A percentile compares a stretch with the other conserved stretches of the same genome.
These are phyloP conservation scores for Pterocarpus macrocarpus DNA, from an alignment of 306 rosid genomes.

Conservation along the genomic window DNA sequence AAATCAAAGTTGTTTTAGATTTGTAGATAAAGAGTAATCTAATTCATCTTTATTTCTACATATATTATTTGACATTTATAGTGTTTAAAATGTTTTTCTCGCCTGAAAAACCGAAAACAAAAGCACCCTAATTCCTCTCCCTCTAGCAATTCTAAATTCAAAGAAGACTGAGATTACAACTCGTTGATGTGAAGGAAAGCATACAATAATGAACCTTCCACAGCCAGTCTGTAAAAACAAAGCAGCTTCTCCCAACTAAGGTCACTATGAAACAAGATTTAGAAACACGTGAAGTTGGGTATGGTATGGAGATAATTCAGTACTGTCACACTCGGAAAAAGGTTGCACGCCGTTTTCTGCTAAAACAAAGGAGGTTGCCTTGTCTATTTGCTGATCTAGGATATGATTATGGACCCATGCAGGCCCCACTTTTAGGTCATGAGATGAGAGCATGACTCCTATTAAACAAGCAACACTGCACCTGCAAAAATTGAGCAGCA, in stretches of 20 bases:
- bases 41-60: too few relatives aligned
- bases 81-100: too few relatives aligned
- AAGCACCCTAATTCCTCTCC: not conserved
- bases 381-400: conserved; percentile 52
- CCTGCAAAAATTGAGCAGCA: conserved; percentile 42
- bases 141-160: not conserved
- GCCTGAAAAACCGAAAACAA: too few relatives aligned
- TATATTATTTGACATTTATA: too few relatives aligned
- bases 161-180: not conserved
- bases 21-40: too few relatives aligned
- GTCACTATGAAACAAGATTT: not conserved
- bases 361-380: conserved; percentile 50
- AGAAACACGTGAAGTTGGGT: conserved; percentile 30
- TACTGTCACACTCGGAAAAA: conserved; percentile 46
- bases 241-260: not conserved
- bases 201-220: not conserved
- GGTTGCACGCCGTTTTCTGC: conserved; percentile 59
- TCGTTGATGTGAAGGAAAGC: not conserved
- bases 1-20: too few relatives aligned
- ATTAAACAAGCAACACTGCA: conserved; percentile 32
- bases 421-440: conserved; percentile 59
- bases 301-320: conserved; percentile 23
- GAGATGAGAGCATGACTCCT: conserved; percentile 43
- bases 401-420: not conserved
- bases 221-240: not conserved